Base-by-base conservation (phyloP, 495 filamentous ascomycete species). In the Penicillium diatomitis region DNA sequence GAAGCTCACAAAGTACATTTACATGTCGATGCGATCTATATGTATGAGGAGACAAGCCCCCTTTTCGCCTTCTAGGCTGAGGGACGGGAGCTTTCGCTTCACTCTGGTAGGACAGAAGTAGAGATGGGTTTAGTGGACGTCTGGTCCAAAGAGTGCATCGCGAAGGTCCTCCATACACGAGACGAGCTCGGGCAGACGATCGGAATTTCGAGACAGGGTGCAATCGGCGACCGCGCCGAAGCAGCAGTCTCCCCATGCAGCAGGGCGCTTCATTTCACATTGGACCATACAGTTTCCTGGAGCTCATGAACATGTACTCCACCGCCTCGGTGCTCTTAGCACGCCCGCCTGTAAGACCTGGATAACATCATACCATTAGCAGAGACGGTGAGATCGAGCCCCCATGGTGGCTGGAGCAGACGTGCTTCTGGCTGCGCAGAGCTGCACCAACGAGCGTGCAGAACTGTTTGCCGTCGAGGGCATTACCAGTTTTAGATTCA, bases 391-490 rank as follows among this genome's bases (percentile, higher is more conserved):
- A 57, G 56, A 63, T 60, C 60, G 58, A 60, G 58, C 57, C 60
- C 52, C 51, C 48, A 54, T 38, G 60, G 60, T 61, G 60, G 60
- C 60, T 63, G 54, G 56, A 48, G 34, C 42, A 40, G 49, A 41
- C 50, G 50, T 63, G 55, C 59, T 56, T 61, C 48, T 55, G 31
- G 46, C 51, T 40, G 49, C 47, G 50, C 54, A 47, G 50, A 41
- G 43, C 32, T 49, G 55, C 59, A 62, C 65, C 67, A 70, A 70
- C 65, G 62, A 67, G 63, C 61, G 57, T 61, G 56, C 58, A 60
- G 58, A 58, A 57, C 51, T 52, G 51, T 41, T 51, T 20, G 20
- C 5, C 31, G 41, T 33, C 49, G 29, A 44, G 36, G 47, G 46
- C 50, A 49, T 54, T 58, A 48, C 43, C 35, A 33, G 51, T 28